phyloP scores from a whole-genome alignment of 139 green algal species.

The Picochlorum sp. region DNA sequence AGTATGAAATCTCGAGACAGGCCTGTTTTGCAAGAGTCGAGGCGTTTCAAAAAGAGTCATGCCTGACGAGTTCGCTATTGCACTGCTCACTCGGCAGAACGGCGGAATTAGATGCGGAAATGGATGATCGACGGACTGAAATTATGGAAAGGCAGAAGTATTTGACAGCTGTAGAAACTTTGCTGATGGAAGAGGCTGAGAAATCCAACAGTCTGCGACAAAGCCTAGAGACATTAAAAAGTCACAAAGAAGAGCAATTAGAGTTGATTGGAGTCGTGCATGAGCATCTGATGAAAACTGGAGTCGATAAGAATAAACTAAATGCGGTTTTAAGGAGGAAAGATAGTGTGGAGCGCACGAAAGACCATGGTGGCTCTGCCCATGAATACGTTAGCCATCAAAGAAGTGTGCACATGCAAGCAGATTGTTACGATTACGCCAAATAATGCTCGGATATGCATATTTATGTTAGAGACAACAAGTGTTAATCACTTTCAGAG shows the following conservation, averaged over 20 bases:
- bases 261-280: background rate
- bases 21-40: too few species aligned
- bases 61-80: background rate
- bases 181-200: background rate
- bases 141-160: background rate
- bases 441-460: background rate
- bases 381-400: background rate
- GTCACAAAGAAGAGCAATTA: background rate
- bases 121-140: background rate
- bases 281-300: background rate
- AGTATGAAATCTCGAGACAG: too few species aligned
- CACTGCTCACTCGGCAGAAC: background rate
- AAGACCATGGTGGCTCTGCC: background rate
- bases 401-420: background rate
- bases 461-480: background rate
- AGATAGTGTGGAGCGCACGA: background rate
- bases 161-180: background rate
- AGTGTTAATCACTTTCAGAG: conserved; percentile 19
- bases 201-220: background rate
- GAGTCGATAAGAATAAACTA: background rate
- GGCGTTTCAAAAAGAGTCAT: background rate
- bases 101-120: background rate
- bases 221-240: background rate
- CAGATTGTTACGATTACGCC: background rate
- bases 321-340: background rate